A percentile compares a stretch with the other conserved stretches of the same genome.
phyloP scores from a whole-genome alignment of 2,329 filamentous ascomycete species.

The Fusarium camptoceras region DNA sequence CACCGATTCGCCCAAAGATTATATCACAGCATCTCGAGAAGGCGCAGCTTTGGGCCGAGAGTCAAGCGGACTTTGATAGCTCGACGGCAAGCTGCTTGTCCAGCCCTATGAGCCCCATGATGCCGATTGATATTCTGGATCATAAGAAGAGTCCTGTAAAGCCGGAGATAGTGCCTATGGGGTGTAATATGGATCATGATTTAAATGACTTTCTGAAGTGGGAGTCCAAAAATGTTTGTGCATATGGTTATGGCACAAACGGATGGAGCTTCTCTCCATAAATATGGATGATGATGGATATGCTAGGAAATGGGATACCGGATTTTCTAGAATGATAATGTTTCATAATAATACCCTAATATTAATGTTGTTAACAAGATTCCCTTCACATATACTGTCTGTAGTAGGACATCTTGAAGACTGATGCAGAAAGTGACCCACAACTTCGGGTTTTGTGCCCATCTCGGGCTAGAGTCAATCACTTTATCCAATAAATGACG shows the following conservation, averaged over 20 bases:
- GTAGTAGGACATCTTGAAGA: not conserved
- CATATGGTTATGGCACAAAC: conserved; percentile 19
- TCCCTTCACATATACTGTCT: not conserved
- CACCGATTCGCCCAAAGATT: conserved; percentile 12
- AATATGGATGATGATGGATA: not conserved
- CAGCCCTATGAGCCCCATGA: conserved; percentile 8
- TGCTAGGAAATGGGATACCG: not conserved
- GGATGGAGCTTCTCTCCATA: not conserved
- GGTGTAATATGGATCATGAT: conserved; percentile 20
- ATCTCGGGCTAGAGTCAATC: not conserved
- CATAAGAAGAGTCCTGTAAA: not conserved
- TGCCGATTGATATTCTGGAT: not conserved
- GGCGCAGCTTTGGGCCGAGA: conserved; percentile 14
- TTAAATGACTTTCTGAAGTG: conserved; percentile 19
- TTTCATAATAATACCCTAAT: conserved; percentile 5
- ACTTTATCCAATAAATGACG: conserved; percentile 2
- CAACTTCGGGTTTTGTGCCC: not conserved
- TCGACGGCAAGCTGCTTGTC: not conserved
- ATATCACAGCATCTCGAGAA: conserved; percentile 12
- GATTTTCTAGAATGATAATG: conserved; percentile 1
- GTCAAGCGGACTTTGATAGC: not conserved
- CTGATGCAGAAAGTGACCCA: not conserved
- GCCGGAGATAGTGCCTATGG: conserved; percentile 1
- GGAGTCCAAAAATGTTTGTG: conserved; percentile 24
- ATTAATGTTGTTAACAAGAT: not conserved